phyloP scores from a whole-genome alignment of 257 asterid genomes.

The Lantana camara region DNA sequence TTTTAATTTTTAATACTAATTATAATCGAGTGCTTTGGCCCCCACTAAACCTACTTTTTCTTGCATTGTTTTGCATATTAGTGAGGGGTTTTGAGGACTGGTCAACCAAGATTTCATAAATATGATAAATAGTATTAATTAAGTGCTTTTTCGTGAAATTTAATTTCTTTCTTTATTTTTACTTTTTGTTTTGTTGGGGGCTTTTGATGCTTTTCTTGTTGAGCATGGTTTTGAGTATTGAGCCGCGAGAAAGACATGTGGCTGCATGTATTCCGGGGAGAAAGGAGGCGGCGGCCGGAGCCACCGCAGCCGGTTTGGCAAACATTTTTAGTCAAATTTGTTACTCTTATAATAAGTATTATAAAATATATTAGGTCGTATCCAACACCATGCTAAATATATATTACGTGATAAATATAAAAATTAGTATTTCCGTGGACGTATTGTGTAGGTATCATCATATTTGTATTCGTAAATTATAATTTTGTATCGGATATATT shows the following conservation, averaged over 20 bases:
- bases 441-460: too few relatives aligned
- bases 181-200: neutral
- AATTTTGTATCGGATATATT: too few relatives aligned
- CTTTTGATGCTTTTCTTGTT: slow-evolving; percentile 39
- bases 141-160: neutral
- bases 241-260: slow-evolving; percentile 31
- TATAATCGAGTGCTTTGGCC: slow-evolving; percentile 37
- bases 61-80: slow-evolving; percentile 20
- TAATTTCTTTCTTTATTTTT: slow-evolving; percentile 14
- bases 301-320: slow-evolving; percentile 26
- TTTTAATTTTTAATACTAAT: slow-evolving; percentile 26
- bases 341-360: too few relatives aligned
- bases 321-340: too few relatives aligned
- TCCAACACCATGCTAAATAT: neutral
- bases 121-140: slow-evolving; percentile 7
- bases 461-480: neutral
- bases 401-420: neutral
- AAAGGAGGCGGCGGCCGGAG: slow-evolving; percentile 18
- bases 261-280: slow-evolving; percentile 22
- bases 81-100: slow-evolving; percentile 28
- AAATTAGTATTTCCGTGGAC: too few relatives aligned
- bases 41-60: slow-evolving; percentile 7
- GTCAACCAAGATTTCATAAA: slow-evolving; percentile 28
- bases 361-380: neutral
- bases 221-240: slow-evolving; percentile 30